phyloP scores from a whole-genome alignment of 352 stramenopile species.

The Pythium folliculosum region DNA sequence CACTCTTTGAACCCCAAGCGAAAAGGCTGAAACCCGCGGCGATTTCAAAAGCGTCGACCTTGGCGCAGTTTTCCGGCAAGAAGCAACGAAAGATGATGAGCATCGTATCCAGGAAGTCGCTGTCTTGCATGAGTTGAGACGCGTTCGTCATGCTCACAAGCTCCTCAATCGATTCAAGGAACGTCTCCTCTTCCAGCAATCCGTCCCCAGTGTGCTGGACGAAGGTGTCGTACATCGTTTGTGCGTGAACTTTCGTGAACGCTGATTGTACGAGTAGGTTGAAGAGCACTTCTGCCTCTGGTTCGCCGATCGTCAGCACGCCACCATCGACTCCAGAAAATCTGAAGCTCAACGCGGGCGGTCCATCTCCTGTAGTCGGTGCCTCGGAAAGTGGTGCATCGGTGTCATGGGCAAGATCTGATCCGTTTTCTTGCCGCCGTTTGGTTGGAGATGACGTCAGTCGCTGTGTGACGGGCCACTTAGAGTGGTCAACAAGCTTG shows the following conservation, averaged over 20 bases:
- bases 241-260: slow-evolving; percentile 69
- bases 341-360: slow-evolving; percentile 50
- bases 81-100: slow-evolving; percentile 76
- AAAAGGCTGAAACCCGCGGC: slow-evolving; percentile 83
- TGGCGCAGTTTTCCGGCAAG: slow-evolving; percentile 57
- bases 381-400: slow-evolving; percentile 20
- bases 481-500: slow-evolving; percentile 65
- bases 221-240: slow-evolving; percentile 87
- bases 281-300: slow-evolving; percentile 62
- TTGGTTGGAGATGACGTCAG: slow-evolving; percentile 30
- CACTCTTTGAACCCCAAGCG: slow-evolving; percentile 82
- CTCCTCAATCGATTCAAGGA: slow-evolving; percentile 78
- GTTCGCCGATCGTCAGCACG: slow-evolving; percentile 54
- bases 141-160: slow-evolving; percentile 77
- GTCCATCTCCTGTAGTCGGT: slow-evolving; percentile 28
- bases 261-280: slow-evolving; percentile 63
- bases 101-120: slow-evolving; percentile 76
- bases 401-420: neutral
- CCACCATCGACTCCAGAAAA: slow-evolving; percentile 74
- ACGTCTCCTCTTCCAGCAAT: slow-evolving; percentile 82
- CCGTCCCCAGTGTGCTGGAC: slow-evolving; percentile 84
- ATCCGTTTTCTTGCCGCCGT: neutral
- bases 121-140: slow-evolving; percentile 72
- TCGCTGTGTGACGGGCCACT: slow-evolving; percentile 63
- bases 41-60: slow-evolving; percentile 83